Percentiles rank a stretch among this genome's conserved stretches.
These are phyloP conservation scores for Botryotinia convoluta DNA, from an alignment of 2,329 filamentous ascomycete species.

Conservation along the genomic window DNA sequence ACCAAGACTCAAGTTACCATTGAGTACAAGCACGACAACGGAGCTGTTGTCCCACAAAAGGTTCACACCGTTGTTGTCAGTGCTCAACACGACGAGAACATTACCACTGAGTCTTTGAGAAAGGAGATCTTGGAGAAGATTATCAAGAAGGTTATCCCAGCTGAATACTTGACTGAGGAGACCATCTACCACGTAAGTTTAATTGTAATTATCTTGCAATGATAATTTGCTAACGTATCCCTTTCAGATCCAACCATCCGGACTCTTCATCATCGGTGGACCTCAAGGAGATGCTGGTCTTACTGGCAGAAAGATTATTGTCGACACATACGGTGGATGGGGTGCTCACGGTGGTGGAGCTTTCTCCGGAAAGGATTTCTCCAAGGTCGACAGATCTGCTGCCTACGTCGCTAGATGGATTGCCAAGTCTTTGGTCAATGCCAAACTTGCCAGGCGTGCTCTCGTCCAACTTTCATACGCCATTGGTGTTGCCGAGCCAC, in stretches of 20 bases:
- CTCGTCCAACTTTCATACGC: slow-evolving; percentile 99
- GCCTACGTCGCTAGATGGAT: slow-evolving; percentile 98
- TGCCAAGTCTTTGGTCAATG: slow-evolving; percentile 92
- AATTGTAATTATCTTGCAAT: not conserved
- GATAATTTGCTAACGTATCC: slow-evolving; percentile 25
- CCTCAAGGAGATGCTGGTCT: slow-evolving; percentile 98
- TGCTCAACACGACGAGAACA: slow-evolving; percentile 86
- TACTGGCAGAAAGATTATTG: slow-evolving; percentile 96
- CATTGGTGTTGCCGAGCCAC: slow-evolving; percentile 96
- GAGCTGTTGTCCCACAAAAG: slow-evolving; percentile 85
- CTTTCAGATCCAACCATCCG: slow-evolving; percentile 83
- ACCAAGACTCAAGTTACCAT: slow-evolving; percentile 99
- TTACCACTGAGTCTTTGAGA: slow-evolving; percentile 87
- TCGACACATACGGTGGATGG: slow-evolving; percentile 99
- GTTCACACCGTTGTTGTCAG: slow-evolving; percentile 97
- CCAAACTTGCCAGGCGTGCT: slow-evolving; percentile 84
- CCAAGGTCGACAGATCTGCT: slow-evolving; percentile 98
- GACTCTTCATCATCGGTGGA: slow-evolving; percentile 98
- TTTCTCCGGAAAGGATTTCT: slow-evolving; percentile 99
- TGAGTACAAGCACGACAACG: slow-evolving; percentile 96
- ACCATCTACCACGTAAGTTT: slow-evolving; percentile 87
- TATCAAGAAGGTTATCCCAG: slow-evolving; percentile 90
- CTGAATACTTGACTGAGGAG: slow-evolving; percentile 85
- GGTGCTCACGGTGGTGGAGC: slow-evolving; percentile 99
- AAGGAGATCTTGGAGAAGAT: slow-evolving; percentile 97